Base-by-base conservation (phyloP, 257 asterid species). In the Primulina huaijiensis region DNA sequence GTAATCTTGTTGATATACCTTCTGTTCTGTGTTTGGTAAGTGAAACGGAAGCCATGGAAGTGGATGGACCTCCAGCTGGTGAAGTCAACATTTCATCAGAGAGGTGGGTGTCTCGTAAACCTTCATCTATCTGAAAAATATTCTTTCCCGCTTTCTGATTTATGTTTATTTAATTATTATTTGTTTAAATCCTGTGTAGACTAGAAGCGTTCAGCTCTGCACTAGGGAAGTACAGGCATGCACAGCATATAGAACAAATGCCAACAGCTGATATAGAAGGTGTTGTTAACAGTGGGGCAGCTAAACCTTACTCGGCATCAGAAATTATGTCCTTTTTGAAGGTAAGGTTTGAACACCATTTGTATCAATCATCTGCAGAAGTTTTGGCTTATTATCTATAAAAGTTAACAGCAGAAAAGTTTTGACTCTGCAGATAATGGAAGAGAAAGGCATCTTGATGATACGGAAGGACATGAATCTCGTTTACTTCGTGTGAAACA, bases 221-320 rank as follows among this genome's bases (percentile, higher is more conserved):
- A 8, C 81, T 93, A 12, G 97, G 97, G 72, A 82, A 78, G 88
- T 78, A 93, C 68, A 82, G 84, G 70, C 90, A 79, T 66, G 77
- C 88, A 40, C 96, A 86, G 25, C 97, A 87, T 70, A 67, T 90
- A 50, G 95, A 87, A 38, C 89, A 86, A 72, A 85, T 90, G 87
- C 35, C 88, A 21, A 80, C 90, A 62, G 81, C 84, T 65, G 99
- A 90, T 73, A 79, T 93, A 31, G 90, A 81, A 62, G 90, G 80
- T 34, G 94, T 77, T 56, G 96, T 93, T 21, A 90, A 93, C 82
- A 75, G 25, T 63, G 99, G 87, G 33, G 82, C 79, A 6, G 61
- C 81, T 64, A 82, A 73, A 34, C 90, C 92, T 59, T 90, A 72
- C 83, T 72, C 96, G 25, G 87, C 78, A 1, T 72, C 68, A 17